Percentiles rank a stretch among this genome's conserved stretches.
These are phyloP conservation scores for Verticillium albo-atrum DNA, from an alignment of 2,329 filamentous ascomycete genomes.

Conservation along the genomic window DNA sequence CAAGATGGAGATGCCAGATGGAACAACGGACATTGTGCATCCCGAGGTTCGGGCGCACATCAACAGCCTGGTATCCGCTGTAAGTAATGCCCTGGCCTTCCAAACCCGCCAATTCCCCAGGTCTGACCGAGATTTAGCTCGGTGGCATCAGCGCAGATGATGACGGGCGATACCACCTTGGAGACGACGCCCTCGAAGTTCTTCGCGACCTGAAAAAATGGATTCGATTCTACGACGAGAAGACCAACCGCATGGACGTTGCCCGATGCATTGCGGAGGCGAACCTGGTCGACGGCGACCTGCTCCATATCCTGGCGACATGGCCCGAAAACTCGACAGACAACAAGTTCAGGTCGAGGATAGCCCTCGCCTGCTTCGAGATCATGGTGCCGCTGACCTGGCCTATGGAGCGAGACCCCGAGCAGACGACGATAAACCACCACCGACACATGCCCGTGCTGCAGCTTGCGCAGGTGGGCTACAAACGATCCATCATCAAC, in stretches of 20 bases:
- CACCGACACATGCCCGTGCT: constrained; percentile 88
- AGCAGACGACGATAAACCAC: constrained; percentile 87
- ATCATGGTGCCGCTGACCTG: constrained; percentile 89
- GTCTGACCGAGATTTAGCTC: constrained; percentile 50
- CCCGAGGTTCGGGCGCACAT: constrained; percentile 91
- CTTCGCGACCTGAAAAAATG: constrained; percentile 92
- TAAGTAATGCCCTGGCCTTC: constrained; percentile 39
- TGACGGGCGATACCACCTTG: constrained; percentile 79
- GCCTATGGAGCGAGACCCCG: constrained; percentile 77
- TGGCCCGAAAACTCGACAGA: constrained; percentile 72
- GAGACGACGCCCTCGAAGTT: constrained; percentile 88
- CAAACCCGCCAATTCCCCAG: constrained; percentile 3
- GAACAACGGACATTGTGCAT: constrained; percentile 64
- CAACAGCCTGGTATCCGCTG: constrained; percentile 88
- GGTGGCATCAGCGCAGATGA: constrained; percentile 78
- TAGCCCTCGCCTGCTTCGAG: constrained; percentile 83
- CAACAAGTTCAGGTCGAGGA: constrained; percentile 70
- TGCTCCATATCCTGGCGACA: constrained; percentile 80
- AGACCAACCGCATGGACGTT: constrained; percentile 90
- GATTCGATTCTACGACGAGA: constrained; percentile 92
- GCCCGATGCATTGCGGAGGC: constrained; percentile 88
- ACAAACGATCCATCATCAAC: constrained; percentile 85
- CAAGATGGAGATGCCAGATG: constrained; percentile 52
- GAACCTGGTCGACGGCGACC: constrained; percentile 84
- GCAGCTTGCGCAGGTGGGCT: constrained; percentile 79